These are phyloP conservation scores for Sordariomycetes sp. DNA, from an alignment of 2,329 filamentous ascomycete genomes.

Conservation along the genomic window DNA sequence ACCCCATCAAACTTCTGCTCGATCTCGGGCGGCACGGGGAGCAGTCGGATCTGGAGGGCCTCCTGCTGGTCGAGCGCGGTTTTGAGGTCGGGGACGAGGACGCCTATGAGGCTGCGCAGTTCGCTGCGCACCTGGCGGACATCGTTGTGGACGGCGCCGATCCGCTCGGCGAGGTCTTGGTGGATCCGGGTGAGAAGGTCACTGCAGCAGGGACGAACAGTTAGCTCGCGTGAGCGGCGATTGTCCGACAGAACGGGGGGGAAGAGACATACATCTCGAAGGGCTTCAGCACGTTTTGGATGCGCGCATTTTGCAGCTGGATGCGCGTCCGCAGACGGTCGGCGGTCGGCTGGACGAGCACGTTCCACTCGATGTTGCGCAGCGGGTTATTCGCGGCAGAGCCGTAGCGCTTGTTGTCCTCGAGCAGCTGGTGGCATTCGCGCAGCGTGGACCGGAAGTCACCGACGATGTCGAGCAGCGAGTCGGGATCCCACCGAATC, in stretches of 20 bases:
- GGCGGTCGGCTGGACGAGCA: conserved; percentile 19
- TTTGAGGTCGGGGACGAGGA: conserved; percentile 11
- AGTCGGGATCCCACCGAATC: conserved; percentile 11
- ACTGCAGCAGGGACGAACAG: conserved; percentile 7
- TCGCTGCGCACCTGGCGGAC: conserved; percentile 9
- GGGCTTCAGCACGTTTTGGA: conserved; percentile 20
- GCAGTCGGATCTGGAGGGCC: conserved; percentile 3
- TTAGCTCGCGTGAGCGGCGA: background rate
- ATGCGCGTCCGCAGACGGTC: conserved; percentile 20
- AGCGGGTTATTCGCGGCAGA: conserved; percentile 13
- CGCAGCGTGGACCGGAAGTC: conserved; percentile 18
- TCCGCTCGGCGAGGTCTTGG: conserved; percentile 10
- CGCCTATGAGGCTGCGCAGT: conserved; percentile 11
- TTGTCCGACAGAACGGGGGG: background rate
- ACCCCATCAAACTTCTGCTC: conserved; percentile 13
- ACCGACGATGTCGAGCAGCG: conserved; percentile 16
- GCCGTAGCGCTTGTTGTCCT: conserved; percentile 17
- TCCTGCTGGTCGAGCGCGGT: conserved; percentile 8
- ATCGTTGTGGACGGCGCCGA: conserved; percentile 9
- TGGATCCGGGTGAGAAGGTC: conserved; percentile 19
- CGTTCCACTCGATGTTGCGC: conserved; percentile 23
- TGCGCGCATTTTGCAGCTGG: conserved; percentile 21
- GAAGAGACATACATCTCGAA: conserved; percentile 20
- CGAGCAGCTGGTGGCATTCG: conserved; percentile 19
- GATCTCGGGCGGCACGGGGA: conserved; percentile 13